Base-by-base conservation (phyloP, 495 filamentous ascomycete species). In the Xylaria curta region DNA sequence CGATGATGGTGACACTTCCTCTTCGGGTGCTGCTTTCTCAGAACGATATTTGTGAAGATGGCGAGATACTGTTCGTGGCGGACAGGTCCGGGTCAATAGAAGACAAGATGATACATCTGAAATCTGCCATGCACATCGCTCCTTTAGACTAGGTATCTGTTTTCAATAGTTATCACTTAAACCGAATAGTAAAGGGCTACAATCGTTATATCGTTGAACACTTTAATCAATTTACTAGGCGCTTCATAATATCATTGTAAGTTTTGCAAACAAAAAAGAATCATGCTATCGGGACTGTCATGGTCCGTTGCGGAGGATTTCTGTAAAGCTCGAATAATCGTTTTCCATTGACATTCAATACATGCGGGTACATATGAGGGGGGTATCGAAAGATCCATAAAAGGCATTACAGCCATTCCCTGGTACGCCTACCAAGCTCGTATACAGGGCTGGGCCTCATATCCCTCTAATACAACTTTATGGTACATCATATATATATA, bases 351-450 rank as follows among this genome's bases (percentile, higher is more conserved):
- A 42, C 10, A 15, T 3, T 44, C 4, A 26, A 49, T 19, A 46
- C 13, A 47, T 31, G 15, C 6, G 24, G n/a, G 4, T 63, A 63
- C 21, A 65, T 49, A 33, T 47, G 63, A 66, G 63, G 65, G 65
- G 67, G 67, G 54, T 69, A 69, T 61, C 67, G 49, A 47, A 8
- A 51, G 42, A 60, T 64, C 31, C 68, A 63, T 70, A 31, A 46
- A 42, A 61, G 46, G 28, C 44, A 51, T 38, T 19, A 21, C 17
- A 38, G 58, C 33, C 28, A 62, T 61, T 49, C 31, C 21, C 19
- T 53, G 33, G 33, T 62, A 24, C 8, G 53, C 46, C 19, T 15
- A 4, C 28, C 58, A 54, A 51, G 28, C 19, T n/a, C 24, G 3
- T 7, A 61, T 8, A 19, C 6, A 9, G 9, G 28, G 8, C 40